phyloP scores from a whole-genome alignment of 2,329 filamentous ascomycete species.

The Ascomycota sp. region DNA sequence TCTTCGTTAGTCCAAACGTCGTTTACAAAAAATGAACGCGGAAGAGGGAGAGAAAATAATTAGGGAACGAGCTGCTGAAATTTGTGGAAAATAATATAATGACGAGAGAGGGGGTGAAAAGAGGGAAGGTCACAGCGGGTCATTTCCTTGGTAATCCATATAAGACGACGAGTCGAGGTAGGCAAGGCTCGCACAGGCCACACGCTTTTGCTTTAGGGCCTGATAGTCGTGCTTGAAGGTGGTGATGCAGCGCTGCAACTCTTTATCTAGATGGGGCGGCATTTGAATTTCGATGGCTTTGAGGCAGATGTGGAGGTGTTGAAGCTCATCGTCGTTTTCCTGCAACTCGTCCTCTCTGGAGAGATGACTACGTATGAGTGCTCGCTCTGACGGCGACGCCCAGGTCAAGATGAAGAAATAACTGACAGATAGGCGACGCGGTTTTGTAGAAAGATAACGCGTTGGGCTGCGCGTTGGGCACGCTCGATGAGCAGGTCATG shows the following conservation, averaged over 20 bases:
- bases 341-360: slow-evolving; percentile 36
- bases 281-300: slow-evolving; percentile 41
- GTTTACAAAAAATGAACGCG: too few relatives aligned
- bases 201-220: slow-evolving; percentile 24
- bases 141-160: too few relatives aligned
- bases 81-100: too few relatives aligned
- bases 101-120: too few relatives aligned
- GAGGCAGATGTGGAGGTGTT: slow-evolving; percentile 39
- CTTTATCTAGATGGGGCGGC: slow-evolving; percentile 28
- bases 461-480: slow-evolving; percentile 34
- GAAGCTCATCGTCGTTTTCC: slow-evolving; percentile 37
- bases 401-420: not conserved
- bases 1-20: too few relatives aligned
- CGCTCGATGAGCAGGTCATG: slow-evolving; percentile 38
- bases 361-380: too few relatives aligned
- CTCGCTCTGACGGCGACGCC: too few relatives aligned
- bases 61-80: too few relatives aligned
- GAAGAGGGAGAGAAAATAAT: too few relatives aligned
- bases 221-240: slow-evolving; percentile 41
- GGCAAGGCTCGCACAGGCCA: too few relatives aligned
- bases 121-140: too few relatives aligned
- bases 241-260: slow-evolving; percentile 36
- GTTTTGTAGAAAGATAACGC: slow-evolving; percentile 38
- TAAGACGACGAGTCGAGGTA: too few relatives aligned
- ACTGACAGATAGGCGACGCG: slow-evolving; percentile 36